Evolutionary conservation across 2,329 filamentous ascomycete genomes (phyloP).

Genomic region (Microcyclospora pomicola): DNA sequence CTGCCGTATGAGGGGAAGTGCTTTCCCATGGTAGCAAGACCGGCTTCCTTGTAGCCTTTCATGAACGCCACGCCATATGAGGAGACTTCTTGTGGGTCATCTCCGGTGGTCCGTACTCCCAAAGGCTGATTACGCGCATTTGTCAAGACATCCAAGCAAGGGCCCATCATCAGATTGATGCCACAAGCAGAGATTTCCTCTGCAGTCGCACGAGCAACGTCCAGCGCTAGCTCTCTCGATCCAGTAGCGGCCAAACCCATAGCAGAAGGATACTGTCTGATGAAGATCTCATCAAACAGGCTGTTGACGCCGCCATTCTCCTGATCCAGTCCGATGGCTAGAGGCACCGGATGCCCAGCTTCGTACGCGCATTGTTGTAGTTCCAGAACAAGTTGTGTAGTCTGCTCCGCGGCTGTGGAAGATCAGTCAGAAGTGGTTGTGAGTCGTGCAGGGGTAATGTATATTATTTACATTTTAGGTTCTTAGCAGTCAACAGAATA

Average conservation of each 20-base stretch:
- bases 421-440: conserved; percentile 15
- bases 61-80: conserved; percentile 83
- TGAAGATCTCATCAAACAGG: conserved; percentile 87
- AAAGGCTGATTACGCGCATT: conserved; percentile 85
- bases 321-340: conserved; percentile 86
- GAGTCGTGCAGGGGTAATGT: not conserved
- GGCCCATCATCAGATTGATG: conserved; percentile 89
- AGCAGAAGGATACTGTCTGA: conserved; percentile 89
- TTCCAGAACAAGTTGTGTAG: conserved; percentile 75
- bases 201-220: conserved; percentile 83
- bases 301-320: conserved; percentile 98
- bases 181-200: conserved; percentile 86
- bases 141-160: conserved; percentile 83
- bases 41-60: conserved; percentile 84
- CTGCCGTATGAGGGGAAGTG: conserved; percentile 96
- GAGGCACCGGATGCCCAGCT: conserved; percentile 75
- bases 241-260: conserved; percentile 95
- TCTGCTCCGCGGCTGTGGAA: conserved; percentile 69
- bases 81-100: conserved; percentile 90
- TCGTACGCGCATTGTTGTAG: conserved; percentile 84
- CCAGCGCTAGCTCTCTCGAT: conserved; percentile 69
- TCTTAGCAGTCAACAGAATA: conserved; percentile 71
- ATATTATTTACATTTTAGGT: conserved; percentile 57
- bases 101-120: conserved; percentile 76
- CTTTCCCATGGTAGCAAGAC: conserved; percentile 80